These are phyloP conservation scores for Tulasnella sp. DNA, from an alignment of 768 basidiomycete genomes.

Conservation along the genomic window DNA sequence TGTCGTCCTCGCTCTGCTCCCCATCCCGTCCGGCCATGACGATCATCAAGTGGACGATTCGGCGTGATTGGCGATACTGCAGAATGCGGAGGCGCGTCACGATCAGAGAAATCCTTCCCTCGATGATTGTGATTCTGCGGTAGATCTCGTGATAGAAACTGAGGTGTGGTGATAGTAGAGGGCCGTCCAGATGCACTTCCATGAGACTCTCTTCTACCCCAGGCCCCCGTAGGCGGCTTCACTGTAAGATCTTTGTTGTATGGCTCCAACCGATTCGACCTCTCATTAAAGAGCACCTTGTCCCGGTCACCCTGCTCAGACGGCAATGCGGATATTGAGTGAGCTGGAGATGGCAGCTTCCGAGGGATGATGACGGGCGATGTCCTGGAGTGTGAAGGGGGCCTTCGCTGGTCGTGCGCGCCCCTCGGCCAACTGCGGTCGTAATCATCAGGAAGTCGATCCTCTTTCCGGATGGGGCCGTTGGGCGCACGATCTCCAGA, in stretches of 20 bases:
- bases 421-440: conserved; percentile 93
- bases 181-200: neutral
- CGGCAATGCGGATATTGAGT: conserved; percentile 43
- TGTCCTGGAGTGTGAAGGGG: conserved; percentile 19
- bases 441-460: conserved; percentile 87
- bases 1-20: too few species aligned
- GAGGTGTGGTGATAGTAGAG: neutral
- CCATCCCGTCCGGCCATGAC: too few species aligned
- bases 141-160: neutral
- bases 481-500: conserved; percentile 12
- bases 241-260: conserved; percentile 35
- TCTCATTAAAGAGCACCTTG: conserved; percentile 78
- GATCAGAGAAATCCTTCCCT: neutral
- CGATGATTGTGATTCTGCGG: neutral
- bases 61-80: neutral
- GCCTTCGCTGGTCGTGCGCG: conserved; percentile 21
- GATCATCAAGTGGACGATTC: neutral
- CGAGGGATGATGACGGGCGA: conserved; percentile 23
- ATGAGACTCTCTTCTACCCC: neutral
- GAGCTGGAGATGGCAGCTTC: conserved; percentile 30
- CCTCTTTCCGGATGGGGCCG: conserved; percentile 64
- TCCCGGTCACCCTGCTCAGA: conserved; percentile 33
- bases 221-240: neutral
- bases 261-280: conserved; percentile 80
- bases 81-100: neutral